phyloP scores from a whole-genome alignment of 306 rosid species.

The Cajanus cajan region DNA sequence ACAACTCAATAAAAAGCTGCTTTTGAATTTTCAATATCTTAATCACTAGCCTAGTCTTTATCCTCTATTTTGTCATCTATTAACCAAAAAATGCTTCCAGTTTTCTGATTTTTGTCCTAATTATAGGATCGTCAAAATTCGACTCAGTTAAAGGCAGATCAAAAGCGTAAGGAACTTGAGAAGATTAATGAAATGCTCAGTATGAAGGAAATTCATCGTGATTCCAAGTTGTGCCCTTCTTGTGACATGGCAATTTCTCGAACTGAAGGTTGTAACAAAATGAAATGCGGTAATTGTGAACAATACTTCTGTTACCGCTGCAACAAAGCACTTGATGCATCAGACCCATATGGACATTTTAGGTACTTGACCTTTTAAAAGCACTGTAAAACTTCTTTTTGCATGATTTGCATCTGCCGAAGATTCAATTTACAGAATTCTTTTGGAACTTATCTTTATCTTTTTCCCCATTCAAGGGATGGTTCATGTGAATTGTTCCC shows the following conservation, averaged over 20 bases:
- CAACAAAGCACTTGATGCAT: slow-evolving; percentile 64
- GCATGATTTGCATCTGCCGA: slow-evolving; percentile 17
- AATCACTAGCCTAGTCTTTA: slow-evolving; percentile 2
- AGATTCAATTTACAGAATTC: background rate
- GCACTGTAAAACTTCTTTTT: slow-evolving; percentile 20
- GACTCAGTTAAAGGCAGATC: slow-evolving; percentile 51
- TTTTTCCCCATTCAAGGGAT: slow-evolving; percentile 43
- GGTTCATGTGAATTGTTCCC: slow-evolving; percentile 81
- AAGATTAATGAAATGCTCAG: slow-evolving; percentile 83
- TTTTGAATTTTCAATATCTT: slow-evolving; percentile 15
- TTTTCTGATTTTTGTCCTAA: slow-evolving; percentile 4
- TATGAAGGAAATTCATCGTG: slow-evolving; percentile 63
- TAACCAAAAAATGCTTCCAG: slow-evolving; percentile 8
- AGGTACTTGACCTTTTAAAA: slow-evolving; percentile 44
- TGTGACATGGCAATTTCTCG: slow-evolving; percentile 84
- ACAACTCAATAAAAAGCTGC: background rate
- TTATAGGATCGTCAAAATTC: slow-evolving; percentile 82
- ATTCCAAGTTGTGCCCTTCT: slow-evolving; percentile 83
- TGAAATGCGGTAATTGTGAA: slow-evolving; percentile 78
- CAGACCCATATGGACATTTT: slow-evolving; percentile 69
- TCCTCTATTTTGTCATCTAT: background rate
- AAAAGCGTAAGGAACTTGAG: slow-evolving; percentile 60
- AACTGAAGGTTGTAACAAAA: slow-evolving; percentile 89
- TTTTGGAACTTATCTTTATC: slow-evolving; percentile 20
- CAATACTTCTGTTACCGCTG: slow-evolving; percentile 84